These are phyloP conservation scores for Prunella vulgaris DNA, from an alignment of 257 asterid species.

Conservation along the genomic window DNA sequence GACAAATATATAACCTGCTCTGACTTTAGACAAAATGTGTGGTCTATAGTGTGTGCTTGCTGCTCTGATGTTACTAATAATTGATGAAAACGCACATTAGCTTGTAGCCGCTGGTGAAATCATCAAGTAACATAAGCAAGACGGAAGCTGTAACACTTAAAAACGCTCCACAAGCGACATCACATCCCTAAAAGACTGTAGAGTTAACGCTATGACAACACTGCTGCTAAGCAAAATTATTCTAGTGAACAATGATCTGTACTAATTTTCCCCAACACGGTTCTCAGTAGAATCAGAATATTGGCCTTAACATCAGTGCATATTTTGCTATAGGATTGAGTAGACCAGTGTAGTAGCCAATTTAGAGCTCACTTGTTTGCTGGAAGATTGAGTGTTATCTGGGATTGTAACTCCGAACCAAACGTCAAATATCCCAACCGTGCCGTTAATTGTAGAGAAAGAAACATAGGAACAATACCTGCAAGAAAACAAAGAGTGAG, in stretches of 20 bases:
- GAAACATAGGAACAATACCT: constrained; percentile 51
- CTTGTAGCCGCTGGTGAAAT: constrained; percentile 38
- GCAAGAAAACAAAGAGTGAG: constrained; percentile 8
- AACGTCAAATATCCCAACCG: constrained; percentile 49
- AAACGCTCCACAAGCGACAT: constrained; percentile 57
- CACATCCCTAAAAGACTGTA: constrained; percentile 44
- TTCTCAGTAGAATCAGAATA: constrained; percentile 31
- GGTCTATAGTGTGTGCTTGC: too few relatives aligned
- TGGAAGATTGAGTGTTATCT: constrained; percentile 56
- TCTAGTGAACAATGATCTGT: constrained; percentile 17
- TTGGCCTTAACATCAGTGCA: constrained; percentile 52
- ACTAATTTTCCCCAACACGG: neutral
- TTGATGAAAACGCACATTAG: too few relatives aligned
- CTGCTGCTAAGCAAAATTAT: constrained; percentile 34
- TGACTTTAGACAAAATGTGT: too few relatives aligned
- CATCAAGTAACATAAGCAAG: neutral
- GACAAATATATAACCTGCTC: too few relatives aligned
- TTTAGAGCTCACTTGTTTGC: constrained; percentile 38
- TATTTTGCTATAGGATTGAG: constrained; percentile 60
- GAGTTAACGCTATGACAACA: constrained; percentile 40
- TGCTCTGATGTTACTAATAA: too few relatives aligned
- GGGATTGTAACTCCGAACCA: constrained; percentile 51
- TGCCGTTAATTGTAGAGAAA: constrained; percentile 42
- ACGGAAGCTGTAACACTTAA: constrained; percentile 46
- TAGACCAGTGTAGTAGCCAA: constrained; percentile 52